Evolutionary conservation across 2,329 filamentous ascomycete genomes (phyloP).

Genomic region (Ceratocystiopsis sp.): DNA sequence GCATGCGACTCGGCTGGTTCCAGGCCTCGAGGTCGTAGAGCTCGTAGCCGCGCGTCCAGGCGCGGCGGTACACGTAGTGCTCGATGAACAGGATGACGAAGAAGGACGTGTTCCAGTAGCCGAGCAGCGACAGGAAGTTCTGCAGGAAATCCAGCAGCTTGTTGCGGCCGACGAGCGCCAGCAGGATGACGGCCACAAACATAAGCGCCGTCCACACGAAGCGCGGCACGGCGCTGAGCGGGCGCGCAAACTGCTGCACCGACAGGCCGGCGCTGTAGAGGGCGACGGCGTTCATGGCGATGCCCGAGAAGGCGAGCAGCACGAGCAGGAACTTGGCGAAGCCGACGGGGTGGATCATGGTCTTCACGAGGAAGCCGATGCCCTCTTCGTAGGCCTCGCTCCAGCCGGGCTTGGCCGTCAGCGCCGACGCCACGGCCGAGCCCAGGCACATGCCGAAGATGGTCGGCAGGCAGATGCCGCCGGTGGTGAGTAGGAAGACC

Average conservation of each 20-base stretch:
- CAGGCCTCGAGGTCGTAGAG: constrained; percentile 32
- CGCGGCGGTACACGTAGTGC: constrained; percentile 29
- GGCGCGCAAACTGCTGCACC: constrained; percentile 24
- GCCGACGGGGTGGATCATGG: constrained; percentile 39
- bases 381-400: constrained; percentile 33
- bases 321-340: constrained; percentile 49
- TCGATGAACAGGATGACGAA: constrained; percentile 30
- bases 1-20: constrained; percentile 25
- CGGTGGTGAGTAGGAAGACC: constrained; percentile 29
- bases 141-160: constrained; percentile 25
- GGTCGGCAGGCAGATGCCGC: constrained; percentile 30
- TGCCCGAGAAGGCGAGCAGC: constrained; percentile 33
- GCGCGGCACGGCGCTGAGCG: constrained; percentile 25
- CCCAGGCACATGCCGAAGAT: constrained; percentile 42
- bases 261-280: constrained; percentile 23
- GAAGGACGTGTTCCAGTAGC: constrained; percentile 33
- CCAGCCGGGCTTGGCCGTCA: constrained; percentile 36
- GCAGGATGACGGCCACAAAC: constrained; percentile 25
- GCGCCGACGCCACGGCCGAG: constrained; percentile 43
- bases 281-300: constrained; percentile 28
- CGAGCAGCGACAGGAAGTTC: constrained; percentile 29
- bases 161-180: constrained; percentile 26
- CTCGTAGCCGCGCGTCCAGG: constrained; percentile 14
- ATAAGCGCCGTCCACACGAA: constrained; percentile 29
- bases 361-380: constrained; percentile 40